phyloP scores from a whole-genome alignment of 495 filamentous ascomycete species.

The Choiromyces venosus region DNA sequence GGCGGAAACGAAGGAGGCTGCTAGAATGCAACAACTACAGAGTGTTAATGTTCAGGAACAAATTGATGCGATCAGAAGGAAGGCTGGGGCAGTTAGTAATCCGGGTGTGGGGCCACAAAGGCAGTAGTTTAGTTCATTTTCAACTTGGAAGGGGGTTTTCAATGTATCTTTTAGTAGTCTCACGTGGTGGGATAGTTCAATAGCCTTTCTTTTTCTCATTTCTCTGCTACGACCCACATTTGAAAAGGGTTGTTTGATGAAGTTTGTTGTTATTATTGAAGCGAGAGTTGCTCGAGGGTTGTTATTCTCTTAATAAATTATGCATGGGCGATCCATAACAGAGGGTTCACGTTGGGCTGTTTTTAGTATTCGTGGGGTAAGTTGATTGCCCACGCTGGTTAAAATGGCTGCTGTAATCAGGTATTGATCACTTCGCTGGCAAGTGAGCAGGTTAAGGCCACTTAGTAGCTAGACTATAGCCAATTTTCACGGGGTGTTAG shows the following conservation, averaged over 20 bases:
- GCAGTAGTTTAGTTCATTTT: constrained; percentile 17
- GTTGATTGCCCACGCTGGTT: background rate
- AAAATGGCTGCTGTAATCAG: background rate
- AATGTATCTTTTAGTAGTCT: background rate
- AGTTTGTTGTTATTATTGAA: background rate
- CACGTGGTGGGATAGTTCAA: background rate
- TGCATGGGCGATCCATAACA: background rate
- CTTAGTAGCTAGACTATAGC: background rate
- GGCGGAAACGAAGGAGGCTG: constrained; percentile 55
- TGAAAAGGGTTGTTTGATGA: background rate
- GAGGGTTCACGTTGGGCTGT: background rate
- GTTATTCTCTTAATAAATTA: background rate
- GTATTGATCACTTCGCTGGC: background rate
- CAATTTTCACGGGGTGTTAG: no score
- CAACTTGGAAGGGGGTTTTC: background rate
- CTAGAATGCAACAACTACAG: constrained; percentile 54
- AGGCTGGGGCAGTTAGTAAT: constrained; percentile 48
- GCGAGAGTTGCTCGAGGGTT: background rate
- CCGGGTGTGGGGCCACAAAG: constrained; percentile 40
- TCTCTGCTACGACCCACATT: background rate
- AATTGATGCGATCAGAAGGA: constrained; percentile 62
- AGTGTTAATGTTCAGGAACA: constrained; percentile 67
- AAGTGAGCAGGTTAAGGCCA: background rate
- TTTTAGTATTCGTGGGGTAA: no score
- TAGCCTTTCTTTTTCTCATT: background rate